Base-by-base conservation (phyloP, 148 eudicot genomes). In the Rhododendron kiyosumense region DNA sequence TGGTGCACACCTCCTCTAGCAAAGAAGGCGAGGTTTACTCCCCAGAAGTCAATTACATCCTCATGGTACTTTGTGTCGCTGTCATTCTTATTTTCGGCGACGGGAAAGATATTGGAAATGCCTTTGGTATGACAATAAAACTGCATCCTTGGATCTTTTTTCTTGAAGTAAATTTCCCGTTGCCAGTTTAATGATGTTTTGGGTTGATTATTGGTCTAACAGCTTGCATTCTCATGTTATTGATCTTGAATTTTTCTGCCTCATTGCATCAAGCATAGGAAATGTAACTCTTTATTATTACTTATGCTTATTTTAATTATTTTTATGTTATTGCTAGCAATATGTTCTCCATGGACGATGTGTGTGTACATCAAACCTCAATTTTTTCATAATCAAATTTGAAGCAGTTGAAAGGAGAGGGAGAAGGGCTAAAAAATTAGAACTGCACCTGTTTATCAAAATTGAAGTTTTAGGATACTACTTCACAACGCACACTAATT, bases 11-110 rank as follows among this genome's bases (percentile, higher is more conserved):
- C 28, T 94, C 97, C 36, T 90, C 93, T 10, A 88, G 85, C 84
- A 89, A 93, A 80, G 94, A 91, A 91, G 98, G 97, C 76, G 94
- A 93, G 91, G 93, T 94, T 43, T 94, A 94, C 90, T 92, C 91
- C 46, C 97, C 97, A 14, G 95, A 93, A 87, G 87, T 93, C 83
- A 94, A 96, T 82, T 94, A 89, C 84, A 91, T 90, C 79, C 96
- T 95, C 81, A 93, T 95, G 97, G 74, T 92, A 77, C 89, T 94
- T 36, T 92, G 95, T 63, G 91, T 94, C 24, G 92, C 89, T 51
- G 92, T 95, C 81, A 91, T 95, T 75, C 90, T 94, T 65, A 90
- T 89, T 82, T 95, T 95, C 36, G 91, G 90, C 76, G 96, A 92
- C 69, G 96, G 94, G 3, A 90, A 90, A 81, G 93, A 91, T 69